Base-by-base conservation (phyloP, 805 yeast species). In the Naumovozyma baii region DNA sequence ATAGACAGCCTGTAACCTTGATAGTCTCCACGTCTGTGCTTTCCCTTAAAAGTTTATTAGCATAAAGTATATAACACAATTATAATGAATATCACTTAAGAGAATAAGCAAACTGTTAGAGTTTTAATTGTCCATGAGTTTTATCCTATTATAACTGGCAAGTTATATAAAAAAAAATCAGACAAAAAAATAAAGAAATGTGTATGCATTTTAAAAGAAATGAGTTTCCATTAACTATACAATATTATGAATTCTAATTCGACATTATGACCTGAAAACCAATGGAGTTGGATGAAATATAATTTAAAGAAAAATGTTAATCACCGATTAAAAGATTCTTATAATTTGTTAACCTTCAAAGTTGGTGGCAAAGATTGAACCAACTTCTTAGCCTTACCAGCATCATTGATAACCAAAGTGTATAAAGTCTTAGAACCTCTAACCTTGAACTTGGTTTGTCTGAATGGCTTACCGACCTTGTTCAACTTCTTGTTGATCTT, bases 381-480 rank as follows among this genome's bases (percentile, higher is more conserved):
- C 74, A 92, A 79, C 78, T 92, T 92, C 82, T 84, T 80, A 63
- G 97, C 97, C 80, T 87, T 88, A 70, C 85, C 82, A 64, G 86
- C 83, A 70, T 92, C 97, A 75, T 83, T 78, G 64, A 92, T 90
- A 59, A 83, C 83, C 71, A 90, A 77, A 60, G 98, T 92, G 84
- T 92, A 92, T 66, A 86, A 80, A 77, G 83, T 70, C 70, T 76
- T 86, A 52, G 95, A 64, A 70, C 96, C 96, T 80, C 97, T 87
- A 65, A 92, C 85, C 84, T 92, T 92, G 88, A 92, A 92, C 75
- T 92, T 92, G 76, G 96, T 87, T 74, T 83, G 92, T 74, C 83
- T 82, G 80, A 76, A 75, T 57, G 74, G 73, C 76, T 82, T 82
- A 70, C 92, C 94, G 69, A 73, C 72, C 58, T 82, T 75, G 74